Percentiles rank a stretch among this genome's conserved stretches.
These are phyloP conservation scores for Raffaelea deltoideospora DNA, from an alignment of 2,329 filamentous ascomycete species.

Conservation along the genomic window DNA sequence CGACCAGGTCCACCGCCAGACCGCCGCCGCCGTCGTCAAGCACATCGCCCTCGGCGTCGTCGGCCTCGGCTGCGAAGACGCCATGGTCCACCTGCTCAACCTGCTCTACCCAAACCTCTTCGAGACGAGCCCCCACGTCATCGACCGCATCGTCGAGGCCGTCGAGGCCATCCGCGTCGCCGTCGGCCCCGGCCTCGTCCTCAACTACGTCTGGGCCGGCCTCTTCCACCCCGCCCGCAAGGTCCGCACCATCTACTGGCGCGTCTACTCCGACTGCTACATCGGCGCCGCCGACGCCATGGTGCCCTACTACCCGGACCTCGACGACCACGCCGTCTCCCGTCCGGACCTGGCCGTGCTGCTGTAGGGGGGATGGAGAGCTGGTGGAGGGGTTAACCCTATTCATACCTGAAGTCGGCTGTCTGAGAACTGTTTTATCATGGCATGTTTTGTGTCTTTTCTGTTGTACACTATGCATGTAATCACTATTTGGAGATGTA, in stretches of 20 bases:
- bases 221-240: constrained; percentile 94
- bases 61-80: constrained; percentile 91
- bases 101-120: constrained; percentile 93
- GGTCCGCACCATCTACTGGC: constrained; percentile 89
- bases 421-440: too few relatives aligned
- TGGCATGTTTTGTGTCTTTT: too few relatives aligned
- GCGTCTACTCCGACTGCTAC: constrained; percentile 93
- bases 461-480: too few relatives aligned
- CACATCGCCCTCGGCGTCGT: constrained; percentile 97
- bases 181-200: constrained; percentile 76
- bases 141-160: constrained; percentile 92
- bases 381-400: too few relatives aligned
- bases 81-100: constrained; percentile 95
- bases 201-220: constrained; percentile 98
- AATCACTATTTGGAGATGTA: too few relatives aligned
- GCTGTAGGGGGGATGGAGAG: constrained; percentile 45
- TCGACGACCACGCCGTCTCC: constrained; percentile 67
- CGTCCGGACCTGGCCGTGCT: constrained; percentile 73
- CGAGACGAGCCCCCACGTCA: constrained; percentile 95
- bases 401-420: too few relatives aligned
- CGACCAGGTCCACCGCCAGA: constrained; percentile 95
- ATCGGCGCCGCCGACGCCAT: constrained; percentile 87
- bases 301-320: constrained; percentile 86
- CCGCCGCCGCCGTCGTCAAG: constrained; percentile 91
- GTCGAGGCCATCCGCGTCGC: constrained; percentile 93